A percentile compares a stretch with the other conserved stretches of the same genome.
Evolutionary conservation across 163 green algal genomes (phyloP).

Genomic region (Trebouxia gelatinosa): DNA sequence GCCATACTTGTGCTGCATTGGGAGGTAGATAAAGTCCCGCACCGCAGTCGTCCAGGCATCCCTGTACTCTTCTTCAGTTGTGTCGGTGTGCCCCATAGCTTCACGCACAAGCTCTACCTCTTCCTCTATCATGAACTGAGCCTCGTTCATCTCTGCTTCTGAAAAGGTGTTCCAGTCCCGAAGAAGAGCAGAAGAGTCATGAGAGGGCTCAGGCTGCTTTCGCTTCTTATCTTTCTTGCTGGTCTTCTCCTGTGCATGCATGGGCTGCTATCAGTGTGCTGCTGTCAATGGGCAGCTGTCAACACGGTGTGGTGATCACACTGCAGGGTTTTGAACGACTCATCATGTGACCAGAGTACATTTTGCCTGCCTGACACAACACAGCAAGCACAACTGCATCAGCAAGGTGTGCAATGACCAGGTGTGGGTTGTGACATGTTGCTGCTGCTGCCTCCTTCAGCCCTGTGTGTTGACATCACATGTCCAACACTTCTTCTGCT

Average conservation of each 20-base stretch:
- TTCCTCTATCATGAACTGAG: constrained; percentile 27
- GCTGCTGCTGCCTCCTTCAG: no score
- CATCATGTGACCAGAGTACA: no score
- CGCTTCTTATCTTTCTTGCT: constrained; percentile 26
- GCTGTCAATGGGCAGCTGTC: no score
- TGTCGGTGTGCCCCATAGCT: constrained; percentile 45
- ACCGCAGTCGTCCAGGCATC: constrained; percentile 54
- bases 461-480: no score
- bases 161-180: background rate
- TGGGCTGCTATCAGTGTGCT: no score
- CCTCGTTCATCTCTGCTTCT: constrained; percentile 7
- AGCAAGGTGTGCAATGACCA: no score
- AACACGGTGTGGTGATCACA: no score
- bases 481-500: no score
- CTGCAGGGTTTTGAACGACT: no score
- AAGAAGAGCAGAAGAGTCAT: background rate
- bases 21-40: constrained; percentile 75
- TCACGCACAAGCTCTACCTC: constrained; percentile 58
- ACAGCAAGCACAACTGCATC: no score
- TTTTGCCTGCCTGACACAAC: no score
- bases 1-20: constrained; percentile 56
- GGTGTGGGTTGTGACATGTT: no score
- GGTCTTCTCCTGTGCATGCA: background rate
- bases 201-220: background rate
- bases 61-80: constrained; percentile 58